A percentile compares a stretch with the other conserved stretches of the same genome.
phyloP scores from a whole-genome alignment of 2,329 filamentous ascomycete species.

The Drechslera avenae region DNA sequence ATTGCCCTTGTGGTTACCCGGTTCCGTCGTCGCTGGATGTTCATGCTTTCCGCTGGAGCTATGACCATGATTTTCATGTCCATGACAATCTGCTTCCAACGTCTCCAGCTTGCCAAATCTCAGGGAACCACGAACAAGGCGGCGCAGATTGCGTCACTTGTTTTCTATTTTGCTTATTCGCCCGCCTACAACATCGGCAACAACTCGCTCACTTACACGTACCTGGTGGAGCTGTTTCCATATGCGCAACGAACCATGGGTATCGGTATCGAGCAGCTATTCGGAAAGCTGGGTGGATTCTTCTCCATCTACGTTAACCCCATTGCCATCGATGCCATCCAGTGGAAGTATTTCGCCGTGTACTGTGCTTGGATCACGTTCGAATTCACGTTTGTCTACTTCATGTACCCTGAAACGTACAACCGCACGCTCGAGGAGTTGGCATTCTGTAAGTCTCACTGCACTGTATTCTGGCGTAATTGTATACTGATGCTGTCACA shows the following conservation, averaged over 20 bases:
- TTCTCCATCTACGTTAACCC: constrained; percentile 60
- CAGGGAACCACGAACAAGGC: constrained; percentile 37
- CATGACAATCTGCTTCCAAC: constrained; percentile 59
- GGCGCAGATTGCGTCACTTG: constrained; percentile 52
- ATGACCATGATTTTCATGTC: constrained; percentile 61
- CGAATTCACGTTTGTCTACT: constrained; percentile 61
- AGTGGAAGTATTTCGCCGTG: constrained; percentile 61
- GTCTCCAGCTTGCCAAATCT: constrained; percentile 49
- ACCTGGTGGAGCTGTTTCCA: constrained; percentile 65
- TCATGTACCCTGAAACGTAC: constrained; percentile 67
- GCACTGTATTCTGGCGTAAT: accelerated
- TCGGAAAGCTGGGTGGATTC: constrained; percentile 57
- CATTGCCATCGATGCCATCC: constrained; percentile 61
- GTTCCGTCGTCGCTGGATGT: constrained; percentile 53
- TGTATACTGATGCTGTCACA: constrained; percentile 20
- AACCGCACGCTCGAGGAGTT: constrained; percentile 65
- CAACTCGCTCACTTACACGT: constrained; percentile 69
- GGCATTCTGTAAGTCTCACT: constrained; percentile 46
- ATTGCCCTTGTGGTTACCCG: constrained; percentile 50
- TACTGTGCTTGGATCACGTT: constrained; percentile 62
- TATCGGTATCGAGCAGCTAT: constrained; percentile 63
- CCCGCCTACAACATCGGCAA: constrained; percentile 68
- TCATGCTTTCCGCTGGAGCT: constrained; percentile 55
- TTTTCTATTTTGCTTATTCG: constrained; percentile 66
- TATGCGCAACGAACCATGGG: constrained; percentile 63